Conservation (phyloP, 306 rosid species). For the apple (Malus domestica) region DNA sequence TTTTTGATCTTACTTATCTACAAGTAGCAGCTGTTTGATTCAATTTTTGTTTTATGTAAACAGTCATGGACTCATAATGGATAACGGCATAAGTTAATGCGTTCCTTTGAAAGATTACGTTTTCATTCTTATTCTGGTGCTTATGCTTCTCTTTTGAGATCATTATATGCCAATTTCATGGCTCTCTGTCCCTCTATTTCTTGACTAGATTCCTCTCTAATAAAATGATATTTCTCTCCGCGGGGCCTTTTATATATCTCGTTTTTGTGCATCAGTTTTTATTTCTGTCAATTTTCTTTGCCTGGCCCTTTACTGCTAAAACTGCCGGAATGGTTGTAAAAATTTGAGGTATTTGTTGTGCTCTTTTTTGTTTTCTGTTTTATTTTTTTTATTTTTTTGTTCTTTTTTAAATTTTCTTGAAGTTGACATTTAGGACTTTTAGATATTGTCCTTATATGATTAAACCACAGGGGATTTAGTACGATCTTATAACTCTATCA, state of each 20-base stretch:
- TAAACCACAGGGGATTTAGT: background rate
- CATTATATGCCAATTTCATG: conserved; percentile 22
- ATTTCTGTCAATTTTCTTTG: background rate
- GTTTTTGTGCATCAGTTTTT: background rate
- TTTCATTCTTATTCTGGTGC: conserved; percentile 23
- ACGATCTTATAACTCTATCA: background rate
- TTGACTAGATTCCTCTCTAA: conserved; percentile 3
- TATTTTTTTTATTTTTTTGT: background rate
- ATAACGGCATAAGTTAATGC: conserved; percentile 25
- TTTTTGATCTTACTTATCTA: background rate
- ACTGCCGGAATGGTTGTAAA: background rate
- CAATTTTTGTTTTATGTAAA: conserved; percentile 10
- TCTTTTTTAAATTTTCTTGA: background rate
- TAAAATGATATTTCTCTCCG: background rate
- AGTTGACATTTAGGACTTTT: background rate
- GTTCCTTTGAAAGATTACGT: conserved; percentile 9
- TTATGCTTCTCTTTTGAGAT: conserved; percentile 18
- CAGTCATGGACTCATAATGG: conserved; percentile 16
- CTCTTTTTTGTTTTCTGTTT: background rate
- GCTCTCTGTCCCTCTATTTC: conserved; percentile 16
- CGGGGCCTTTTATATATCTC: background rate
- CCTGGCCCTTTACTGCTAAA: background rate
- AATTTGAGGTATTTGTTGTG: conserved; percentile 7
- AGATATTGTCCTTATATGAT: background rate
- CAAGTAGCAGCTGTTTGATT: background rate